Base-by-base conservation (phyloP, 495 filamentous ascomycete genomes). In the Ascodesmis nigricans region DNA sequence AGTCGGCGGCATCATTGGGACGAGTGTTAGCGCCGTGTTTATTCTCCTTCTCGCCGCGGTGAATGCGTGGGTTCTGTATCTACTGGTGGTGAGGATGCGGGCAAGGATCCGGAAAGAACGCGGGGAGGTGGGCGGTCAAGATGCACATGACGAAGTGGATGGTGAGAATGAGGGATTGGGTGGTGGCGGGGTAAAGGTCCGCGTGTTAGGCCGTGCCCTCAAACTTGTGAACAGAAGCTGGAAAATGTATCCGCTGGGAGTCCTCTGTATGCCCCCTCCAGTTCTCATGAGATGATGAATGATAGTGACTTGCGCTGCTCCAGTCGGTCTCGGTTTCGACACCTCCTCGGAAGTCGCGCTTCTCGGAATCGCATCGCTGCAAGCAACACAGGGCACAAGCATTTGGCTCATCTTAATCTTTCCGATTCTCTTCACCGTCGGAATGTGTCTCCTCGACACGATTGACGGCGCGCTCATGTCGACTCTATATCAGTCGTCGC, bases 341-440 rank as follows among this genome's bases (percentile, higher is more conserved):
- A 93, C 87, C 0, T 90, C 78, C 21, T 84, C 76, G 11, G 87
- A 97, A 54, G 77, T 97, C 47, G 87, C 87, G 0, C 59, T 97
- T 2, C 56, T 97, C 3, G 84, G 87, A 1, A 91, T 93, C 39
- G 75, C 81, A 1, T 77, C 73, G 15, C 69, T 97, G 3, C 70
- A 91, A 50, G 82, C 73, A 1, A 71, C 76, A 2, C 64, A 74
- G 47, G 84, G 84, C 13, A 92, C 79, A 10, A 75, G 69, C 19
- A 71, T 93, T 36, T 97, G 87, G 87, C 61, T 93, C 20, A 93
- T 97, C 43, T 54, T 97, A 19, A 78, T 97, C 31, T 91, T 93
- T 35, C 87, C 87, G 0, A 45, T 79, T 5, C 60, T 97, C 4
- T 97, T 93, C 49, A 92, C 87, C 1, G 81, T 73, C 2, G 82